Percentiles rank a stretch among this genome's conserved stretches.
Conservation (phyloP, 257 asterid species). For the Plantago major region DNA sequence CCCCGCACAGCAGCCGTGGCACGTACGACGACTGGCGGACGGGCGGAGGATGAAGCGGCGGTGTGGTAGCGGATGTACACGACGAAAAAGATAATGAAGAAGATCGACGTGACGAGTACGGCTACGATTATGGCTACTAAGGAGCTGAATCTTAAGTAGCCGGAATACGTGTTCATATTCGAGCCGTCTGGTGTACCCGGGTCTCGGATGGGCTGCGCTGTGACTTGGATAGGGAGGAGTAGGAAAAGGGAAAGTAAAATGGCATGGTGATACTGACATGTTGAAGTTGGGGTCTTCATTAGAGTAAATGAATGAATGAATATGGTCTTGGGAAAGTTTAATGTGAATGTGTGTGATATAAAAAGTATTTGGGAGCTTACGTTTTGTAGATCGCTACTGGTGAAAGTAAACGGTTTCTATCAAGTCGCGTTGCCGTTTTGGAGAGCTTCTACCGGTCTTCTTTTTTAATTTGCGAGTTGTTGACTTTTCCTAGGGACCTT, state of each 20-base stretch:
- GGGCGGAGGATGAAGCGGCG: constrained; percentile 5
- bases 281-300: too few species aligned
- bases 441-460: too few species aligned
- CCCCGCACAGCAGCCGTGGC: constrained; percentile 15
- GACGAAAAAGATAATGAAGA: constrained; percentile 19
- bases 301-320: too few species aligned
- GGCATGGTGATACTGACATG: too few species aligned
- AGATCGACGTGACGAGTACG: constrained; percentile 36
- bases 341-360: too few species aligned
- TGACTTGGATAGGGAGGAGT: constrained; percentile 3
- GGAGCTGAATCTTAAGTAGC: constrained; percentile 32
- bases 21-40: constrained; percentile 21
- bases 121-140: constrained; percentile 42
- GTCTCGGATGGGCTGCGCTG: constrained; percentile 16
- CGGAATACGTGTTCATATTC: not conserved
- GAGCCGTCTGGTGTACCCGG: not conserved
- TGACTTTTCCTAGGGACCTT: too few species aligned
- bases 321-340: too few species aligned
- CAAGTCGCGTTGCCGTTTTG: too few species aligned
- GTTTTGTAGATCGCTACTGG: too few species aligned
- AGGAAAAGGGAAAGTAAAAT: not conserved
- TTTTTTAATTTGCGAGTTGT: too few species aligned
- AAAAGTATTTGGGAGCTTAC: too few species aligned
- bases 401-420: too few species aligned
- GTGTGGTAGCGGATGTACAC: constrained; percentile 49